Evolutionary conservation across 345 rosid species (phyloP), one percentile per base, ranked within the genome.

Genomic region (Acer campestre): DNA sequence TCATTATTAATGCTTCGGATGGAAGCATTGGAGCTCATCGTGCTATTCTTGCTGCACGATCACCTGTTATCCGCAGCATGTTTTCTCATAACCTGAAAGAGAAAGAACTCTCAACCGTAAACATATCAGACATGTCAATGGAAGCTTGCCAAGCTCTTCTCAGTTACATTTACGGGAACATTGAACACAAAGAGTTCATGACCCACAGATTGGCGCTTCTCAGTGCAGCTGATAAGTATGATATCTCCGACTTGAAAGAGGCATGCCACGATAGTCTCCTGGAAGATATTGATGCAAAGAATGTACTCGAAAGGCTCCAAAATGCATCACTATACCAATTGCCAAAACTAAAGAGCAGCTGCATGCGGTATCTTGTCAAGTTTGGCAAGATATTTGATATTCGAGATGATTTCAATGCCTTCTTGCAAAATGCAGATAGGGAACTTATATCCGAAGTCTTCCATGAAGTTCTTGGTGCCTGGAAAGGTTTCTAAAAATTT

Each of bases 11-110:
- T 71, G 94, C 94, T 48, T 90, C 92, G 11, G 82, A 84, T 69
- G 99, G 99, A 80, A 96, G 91, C 88, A 88, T 90, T 7, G 92
- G 88, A 74, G 98, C 98, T 29, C 98, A 96, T 74, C 91, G 98
- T 2, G 96, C 99, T 23, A 85, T 95, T 71, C 92, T 95, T 68
- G 93, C 99, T n/a, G 87, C 97, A 2, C 82, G 92, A 75, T 96
- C 99, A 6, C 91, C 99, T 69, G 99, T 96, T 78, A 93, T 95
- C 84, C 65, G 67, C 73, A 86, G 97, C 90, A 95, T 95, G 98
- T 93, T 95, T 48, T 78, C 90, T 1, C 97, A 96, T 29, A 84
- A 92, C 89, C 91, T 96, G 82, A 92, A 90, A 86, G 99, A 96
- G 86, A 93, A 92, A 80, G 97, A 96, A 64, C 82, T 89, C 31